These are phyloP conservation scores for Hymenoscyphus albidus DNA, from an alignment of 2,329 filamentous ascomycete genomes.

Conservation along the genomic window DNA sequence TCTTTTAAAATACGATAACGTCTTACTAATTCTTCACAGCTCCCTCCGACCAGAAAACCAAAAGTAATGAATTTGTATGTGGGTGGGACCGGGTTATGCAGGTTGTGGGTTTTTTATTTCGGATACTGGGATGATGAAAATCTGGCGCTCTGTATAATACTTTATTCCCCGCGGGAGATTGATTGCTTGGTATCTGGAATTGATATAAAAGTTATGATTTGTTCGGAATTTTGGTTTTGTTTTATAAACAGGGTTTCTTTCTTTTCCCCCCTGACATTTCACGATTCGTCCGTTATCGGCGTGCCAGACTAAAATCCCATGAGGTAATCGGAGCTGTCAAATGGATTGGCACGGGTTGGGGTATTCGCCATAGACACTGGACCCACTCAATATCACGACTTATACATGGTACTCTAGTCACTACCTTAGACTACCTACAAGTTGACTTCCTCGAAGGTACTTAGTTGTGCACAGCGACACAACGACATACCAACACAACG, in stretches of 20 bases:
- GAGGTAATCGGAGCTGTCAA: too few relatives aligned
- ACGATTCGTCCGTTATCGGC: constrained; percentile 22
- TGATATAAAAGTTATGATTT: constrained; percentile 31
- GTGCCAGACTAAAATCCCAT: constrained; percentile 12
- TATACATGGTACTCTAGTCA: neutral
- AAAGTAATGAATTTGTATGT: constrained; percentile 46
- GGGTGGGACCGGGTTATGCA: constrained; percentile 15
- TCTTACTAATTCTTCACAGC: constrained; percentile 38
- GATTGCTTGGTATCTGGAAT: constrained; percentile 30
- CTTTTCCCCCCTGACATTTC: too few relatives aligned
- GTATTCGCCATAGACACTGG: neutral
- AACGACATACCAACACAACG: neutral
- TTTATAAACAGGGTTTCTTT: too few relatives aligned
- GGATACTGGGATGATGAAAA: constrained; percentile 22
- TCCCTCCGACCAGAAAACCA: constrained; percentile 83
- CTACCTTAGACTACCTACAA: too few relatives aligned
- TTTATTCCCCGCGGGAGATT: constrained; percentile 25
- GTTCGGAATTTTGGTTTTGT: too few relatives aligned
- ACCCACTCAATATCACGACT: neutral
- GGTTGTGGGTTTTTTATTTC: constrained; percentile 20
- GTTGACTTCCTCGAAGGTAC: neutral
- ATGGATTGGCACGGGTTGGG: too few relatives aligned
- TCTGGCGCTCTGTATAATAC: constrained; percentile 36
- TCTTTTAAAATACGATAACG: constrained; percentile 14
- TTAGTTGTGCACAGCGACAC: neutral